Base-by-base conservation (phyloP, 768 basidiomycete genomes). In the Mrakia blollopis region DNA sequence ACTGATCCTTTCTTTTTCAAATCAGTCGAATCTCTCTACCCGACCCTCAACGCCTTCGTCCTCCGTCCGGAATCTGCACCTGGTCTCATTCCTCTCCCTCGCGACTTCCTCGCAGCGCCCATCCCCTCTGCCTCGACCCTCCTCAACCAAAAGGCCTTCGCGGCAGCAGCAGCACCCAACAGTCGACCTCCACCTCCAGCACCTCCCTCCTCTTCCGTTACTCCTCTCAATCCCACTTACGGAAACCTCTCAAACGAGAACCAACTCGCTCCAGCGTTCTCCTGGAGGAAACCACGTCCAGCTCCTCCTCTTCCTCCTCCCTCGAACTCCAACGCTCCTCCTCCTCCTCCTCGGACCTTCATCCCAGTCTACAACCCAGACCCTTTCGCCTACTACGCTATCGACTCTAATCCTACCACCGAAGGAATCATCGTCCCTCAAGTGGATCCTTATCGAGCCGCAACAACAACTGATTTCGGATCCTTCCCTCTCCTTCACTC, bases 11-110 rank as follows among this genome's bases (percentile, higher is more conserved):
- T 62, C 8, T n/a, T 30, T 25, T 44, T 35, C 50, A 11, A 25
- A 0, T 35, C 50, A 62, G 76, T 72, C 28, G 76, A 77, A 52
- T 63, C 37, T 6, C 71, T 77, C 28, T 62, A 39, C 30, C 70
- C 62, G 25, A 72, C 41, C 5, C 76, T 77, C 28, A 60, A 73
- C 63, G 60, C 47, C 23, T 69, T 77, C 28, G n/a, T 67, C 2
- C 39, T 30, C 23, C 63, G 63, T 23, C 73, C 73, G 10, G 28
- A 52, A 3, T 2, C 61, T 16, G 21, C 65, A 6, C 73, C 73
- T 35, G 18, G 9, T 7, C 41, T 74, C 18, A 11, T 67, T 18
- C 39, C 63, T n/a, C 62, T 74, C 23, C 73, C 73, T 28, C 10
- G 30, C 30, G 39, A 65, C 39, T 74, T 65, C 28, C 61, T 74